Base-by-base conservation (phyloP, 2,329 filamentous ascomycete genomes). In the Tetracladium maxilliforme region DNA sequence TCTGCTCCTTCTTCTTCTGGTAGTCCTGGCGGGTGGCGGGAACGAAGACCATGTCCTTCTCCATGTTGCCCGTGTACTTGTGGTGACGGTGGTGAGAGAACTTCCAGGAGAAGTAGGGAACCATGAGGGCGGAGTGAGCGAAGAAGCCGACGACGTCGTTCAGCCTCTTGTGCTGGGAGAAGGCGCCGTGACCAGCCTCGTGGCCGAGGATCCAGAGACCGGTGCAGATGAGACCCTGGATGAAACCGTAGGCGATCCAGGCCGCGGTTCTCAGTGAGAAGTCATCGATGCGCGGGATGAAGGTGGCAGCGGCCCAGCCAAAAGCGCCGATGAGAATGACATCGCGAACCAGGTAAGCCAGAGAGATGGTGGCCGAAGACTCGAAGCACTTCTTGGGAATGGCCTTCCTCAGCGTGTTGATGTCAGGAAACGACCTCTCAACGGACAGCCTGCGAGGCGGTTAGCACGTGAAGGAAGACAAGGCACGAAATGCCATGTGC, bases 81-180 rank as follows among this genome's bases (percentile, higher is more conserved):
- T 82, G 76, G 49, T 81, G 76, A 25, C 73, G 64, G 30, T 64
- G 61, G 47, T 82, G 76, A 16, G 65, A 72, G 44, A 70, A 70
- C 51, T 76, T 71, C 75, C 75, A 81, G 24, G 66, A 70, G 53
- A 78, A 79, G 52, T 73, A 82, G 4, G 76, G 76, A 3, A 76
- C 72, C 33, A 75, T 47, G 19, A 80, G 57, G 30, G 62, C 55
- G 6, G 68, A 75, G 57, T 81, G 75, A n/a, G 70, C 48, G 24
- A 63, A 43, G 56, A 71, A 75, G 31, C 75, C 75, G 28, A 71
- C 53, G 10, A 59, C 44, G 40, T 75, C 61, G 45, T 79, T 79
- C 34, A 77, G 42, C 16, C 37, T 43, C 23, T 51, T 51, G 45
- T 64, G 56, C 13, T 51, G 45, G n/a, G 68, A 74, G 45, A 80